A percentile compares a stretch with the other conserved stretches of the same genome.
These are phyloP conservation scores for Pilatotrama ljubarskyi DNA, from an alignment of 768 basidiomycete genomes.

Conservation along the genomic window DNA sequence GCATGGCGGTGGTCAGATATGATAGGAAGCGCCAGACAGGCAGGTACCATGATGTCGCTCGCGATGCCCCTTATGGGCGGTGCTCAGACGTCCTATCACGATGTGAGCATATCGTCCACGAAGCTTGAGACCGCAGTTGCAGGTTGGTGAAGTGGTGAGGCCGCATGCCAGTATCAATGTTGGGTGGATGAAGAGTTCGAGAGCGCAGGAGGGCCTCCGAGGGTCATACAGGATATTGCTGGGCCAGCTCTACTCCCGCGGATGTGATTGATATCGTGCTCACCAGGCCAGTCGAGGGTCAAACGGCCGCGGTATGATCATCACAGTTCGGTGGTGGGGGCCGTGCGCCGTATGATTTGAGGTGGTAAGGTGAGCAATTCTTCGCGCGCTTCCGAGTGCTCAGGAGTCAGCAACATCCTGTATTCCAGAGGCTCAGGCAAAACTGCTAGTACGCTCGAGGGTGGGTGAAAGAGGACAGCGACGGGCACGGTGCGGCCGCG, in stretches of 20 bases:
- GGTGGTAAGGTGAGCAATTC: not conserved
- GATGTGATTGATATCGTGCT: too few relatives aligned
- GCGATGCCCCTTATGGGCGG: slow-evolving; percentile 4
- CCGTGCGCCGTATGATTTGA: not conserved
- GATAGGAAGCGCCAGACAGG: not conserved
- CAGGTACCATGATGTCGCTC: not conserved
- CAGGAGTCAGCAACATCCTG: too few relatives aligned
- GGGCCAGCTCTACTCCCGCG: too few relatives aligned
- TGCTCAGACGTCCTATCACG: not conserved
- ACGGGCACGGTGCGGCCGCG: not conserved
- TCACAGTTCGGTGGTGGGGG: not conserved
- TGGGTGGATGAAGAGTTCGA: too few relatives aligned
- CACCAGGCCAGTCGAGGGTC: not conserved
- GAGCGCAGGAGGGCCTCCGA: too few relatives aligned
- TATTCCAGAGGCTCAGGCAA: too few relatives aligned
- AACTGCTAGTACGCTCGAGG: too few relatives aligned
- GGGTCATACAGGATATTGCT: too few relatives aligned
- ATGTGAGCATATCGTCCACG: not conserved
- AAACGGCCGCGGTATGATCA: slow-evolving; percentile 1
- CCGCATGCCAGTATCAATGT: too few relatives aligned
- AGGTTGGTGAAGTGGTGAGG: too few relatives aligned
- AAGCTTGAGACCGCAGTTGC: too few relatives aligned
- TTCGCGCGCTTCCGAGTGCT: not conserved
- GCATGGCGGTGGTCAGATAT: too few relatives aligned
- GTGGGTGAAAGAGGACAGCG: not conserved